Percentiles rank a stretch among this genome's conserved stretches.
These are phyloP conservation scores for Bonnemaisonia californica DNA, from an alignment of 31 red algal genomes.

Conservation along the genomic window DNA sequence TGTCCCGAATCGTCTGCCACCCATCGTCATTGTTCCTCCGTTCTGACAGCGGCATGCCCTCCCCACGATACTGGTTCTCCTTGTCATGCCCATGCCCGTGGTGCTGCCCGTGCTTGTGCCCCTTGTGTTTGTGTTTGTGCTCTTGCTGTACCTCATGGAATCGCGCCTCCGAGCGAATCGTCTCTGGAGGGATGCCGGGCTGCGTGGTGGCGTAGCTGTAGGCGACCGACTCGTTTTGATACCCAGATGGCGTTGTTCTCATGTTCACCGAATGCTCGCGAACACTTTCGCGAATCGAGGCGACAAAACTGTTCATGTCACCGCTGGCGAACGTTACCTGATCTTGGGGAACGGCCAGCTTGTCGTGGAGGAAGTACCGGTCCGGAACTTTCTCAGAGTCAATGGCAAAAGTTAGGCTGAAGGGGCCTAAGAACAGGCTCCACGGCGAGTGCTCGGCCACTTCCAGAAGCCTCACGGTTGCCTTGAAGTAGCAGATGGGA, in stretches of 20 bases:
- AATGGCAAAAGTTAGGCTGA: slow-evolving; percentile 46
- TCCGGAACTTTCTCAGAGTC: slow-evolving; percentile 45
- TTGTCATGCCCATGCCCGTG: background rate
- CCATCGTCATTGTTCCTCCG: background rate
- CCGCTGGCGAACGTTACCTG: slow-evolving; percentile 45
- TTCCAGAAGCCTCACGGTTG: slow-evolving; percentile 2
- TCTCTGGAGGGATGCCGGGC: background rate
- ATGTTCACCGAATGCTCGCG: background rate
- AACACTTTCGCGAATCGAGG: slow-evolving; percentile 41
- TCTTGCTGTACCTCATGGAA: background rate
- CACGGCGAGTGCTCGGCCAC: slow-evolving; percentile 44
- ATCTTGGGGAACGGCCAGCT: slow-evolving; percentile 29
- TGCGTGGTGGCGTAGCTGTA: background rate
- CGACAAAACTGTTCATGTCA: slow-evolving; percentile 31
- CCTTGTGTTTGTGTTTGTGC: background rate
- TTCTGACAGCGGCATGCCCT: background rate
- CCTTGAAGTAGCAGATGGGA: slow-evolving; percentile 56
- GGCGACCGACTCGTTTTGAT: background rate
- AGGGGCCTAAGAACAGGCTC: slow-evolving; percentile 42
- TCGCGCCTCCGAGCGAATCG: background rate
- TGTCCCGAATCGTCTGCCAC: background rate
- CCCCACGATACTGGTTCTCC: background rate
- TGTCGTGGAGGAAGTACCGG: slow-evolving; percentile 49
- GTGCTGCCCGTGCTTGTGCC: background rate
- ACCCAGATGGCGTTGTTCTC: background rate